A percentile compares a stretch with the other conserved stretches of the same genome.
Evolutionary conservation across 192 early-diverging fungal species (phyloP).

Genomic region (Coemansia sp.): DNA sequence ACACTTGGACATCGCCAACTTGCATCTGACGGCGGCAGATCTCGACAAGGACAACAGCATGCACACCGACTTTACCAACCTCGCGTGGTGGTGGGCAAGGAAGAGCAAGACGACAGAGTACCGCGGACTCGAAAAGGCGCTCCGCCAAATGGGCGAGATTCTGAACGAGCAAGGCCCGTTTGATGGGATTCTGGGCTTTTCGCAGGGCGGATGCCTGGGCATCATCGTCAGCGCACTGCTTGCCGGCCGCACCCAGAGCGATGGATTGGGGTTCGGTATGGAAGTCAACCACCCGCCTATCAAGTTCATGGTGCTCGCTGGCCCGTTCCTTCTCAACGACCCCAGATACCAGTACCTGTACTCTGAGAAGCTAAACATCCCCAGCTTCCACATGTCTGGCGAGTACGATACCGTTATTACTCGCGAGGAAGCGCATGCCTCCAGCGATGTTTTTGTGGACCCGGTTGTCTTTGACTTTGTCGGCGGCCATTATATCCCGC

Average conservation of each 20-base stretch:
- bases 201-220: conserved; percentile 43
- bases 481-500: conserved; percentile 50
- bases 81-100: conserved; percentile 51
- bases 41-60: conserved; percentile 3
- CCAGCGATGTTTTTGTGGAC: conserved; percentile 16
- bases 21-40: conserved; percentile 31
- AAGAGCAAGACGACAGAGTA: conserved; percentile 30
- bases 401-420: conserved; percentile 41
- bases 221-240: conserved; percentile 30
- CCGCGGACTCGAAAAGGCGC: conserved; percentile 30
- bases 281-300: conserved; percentile 37
- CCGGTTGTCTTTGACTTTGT: conserved; percentile 46
- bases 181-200: conserved; percentile 49
- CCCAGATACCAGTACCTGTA: conserved; percentile 32
- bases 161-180: conserved; percentile 51
- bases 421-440: conserved; percentile 17
- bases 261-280: conserved; percentile 17
- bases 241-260: conserved; percentile 5
- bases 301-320: conserved; percentile 41
- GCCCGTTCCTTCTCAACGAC: conserved; percentile 28
- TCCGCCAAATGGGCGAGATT: conserved; percentile 17
- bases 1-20: conserved; percentile 37
- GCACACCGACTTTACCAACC: conserved; percentile 34
- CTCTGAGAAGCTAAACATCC: conserved; percentile 6
- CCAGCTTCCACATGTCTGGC: conserved; percentile 44